Evolutionary conservation across 352 stramenopile species (phyloP), one percentile per base, ranked within the genome.

Genomic region (Peronospora farinosa): DNA sequence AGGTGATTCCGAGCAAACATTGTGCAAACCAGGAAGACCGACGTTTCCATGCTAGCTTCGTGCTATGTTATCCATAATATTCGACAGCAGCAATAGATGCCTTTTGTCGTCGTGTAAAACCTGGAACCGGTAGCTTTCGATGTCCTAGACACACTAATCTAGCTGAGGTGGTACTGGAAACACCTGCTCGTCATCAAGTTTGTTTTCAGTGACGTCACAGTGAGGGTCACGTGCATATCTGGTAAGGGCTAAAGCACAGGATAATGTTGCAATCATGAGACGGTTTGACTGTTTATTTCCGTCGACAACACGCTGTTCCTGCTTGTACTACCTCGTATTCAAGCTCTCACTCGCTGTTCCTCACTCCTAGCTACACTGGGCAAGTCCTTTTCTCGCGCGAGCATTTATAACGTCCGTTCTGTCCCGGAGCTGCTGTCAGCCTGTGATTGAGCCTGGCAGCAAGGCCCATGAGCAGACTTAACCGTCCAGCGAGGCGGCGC

Each of bases 401-500:
- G 28, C 31, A 39, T 53, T 58, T 45, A 36, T 52, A 60, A 42
- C 47, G 58, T 63, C 44, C 51, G 43, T 55, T 60, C 36, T 32
- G 54, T 63, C 45, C 36, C 45, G 40, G 39, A 52, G 38, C 51
- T 21, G 13, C 54, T 54, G 27, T 16, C 48, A 58, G 55, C 25
- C 25, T 30, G 16, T 46, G 52, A 46, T 50, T 47, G 28, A 47
- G 46, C 19, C 46, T 39, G 40, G n/a, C 31, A 56, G 41, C 38
- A 17, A 30, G 45, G 21, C 51, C 45, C 46, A 30, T 38, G 40
- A 60, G 54, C 28, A 43, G 52, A 54, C 56, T 74, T 82, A 86
- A 66, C 73, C 85, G 69, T 98, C 92, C 63, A 99, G 82, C 39
- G 95, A 97, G 47, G 95, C 87, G 30, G 95, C 96, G 78, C 96